Conservation (phyloP, 2,329 filamentous ascomycete genomes). For the Cyanodermella asteris region DNA sequence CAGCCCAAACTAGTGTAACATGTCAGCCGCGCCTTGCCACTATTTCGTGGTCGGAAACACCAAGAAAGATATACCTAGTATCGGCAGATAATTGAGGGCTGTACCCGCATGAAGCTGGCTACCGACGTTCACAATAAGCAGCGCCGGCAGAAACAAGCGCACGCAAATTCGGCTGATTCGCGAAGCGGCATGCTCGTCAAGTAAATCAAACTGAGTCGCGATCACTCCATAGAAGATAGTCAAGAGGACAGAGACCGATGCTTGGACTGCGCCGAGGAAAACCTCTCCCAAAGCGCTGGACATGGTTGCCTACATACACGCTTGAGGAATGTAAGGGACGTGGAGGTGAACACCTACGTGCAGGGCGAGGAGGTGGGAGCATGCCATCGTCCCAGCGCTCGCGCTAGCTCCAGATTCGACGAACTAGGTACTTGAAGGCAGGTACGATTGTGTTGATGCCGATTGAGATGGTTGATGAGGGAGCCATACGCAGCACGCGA, state of each 20-base stretch:
- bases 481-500: no score
- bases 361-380: no score
- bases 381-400: no score
- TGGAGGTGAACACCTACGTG: no score
- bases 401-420: no score
- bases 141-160: constrained; percentile 29
- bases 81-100: constrained; percentile 24
- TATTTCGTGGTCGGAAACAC: neutral
- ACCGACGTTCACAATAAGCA: constrained; percentile 32
- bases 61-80: constrained; percentile 19
- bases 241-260: constrained; percentile 30
- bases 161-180: constrained; percentile 31
- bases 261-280: constrained; percentile 32
- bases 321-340: no score
- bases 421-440: no score
- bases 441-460: no score
- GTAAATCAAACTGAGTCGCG: constrained; percentile 27
- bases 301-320: no score
- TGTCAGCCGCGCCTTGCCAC: constrained; percentile 2
- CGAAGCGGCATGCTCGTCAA: constrained; percentile 26
- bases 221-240: constrained; percentile 31
- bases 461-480: no score
- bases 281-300: no score
- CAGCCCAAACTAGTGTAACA: constrained; percentile 23
- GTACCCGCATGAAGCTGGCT: constrained; percentile 26